Evolutionary conservation across 2,329 filamentous ascomycete genomes (phyloP).

Genomic region (Thyridium curvatum): DNA sequence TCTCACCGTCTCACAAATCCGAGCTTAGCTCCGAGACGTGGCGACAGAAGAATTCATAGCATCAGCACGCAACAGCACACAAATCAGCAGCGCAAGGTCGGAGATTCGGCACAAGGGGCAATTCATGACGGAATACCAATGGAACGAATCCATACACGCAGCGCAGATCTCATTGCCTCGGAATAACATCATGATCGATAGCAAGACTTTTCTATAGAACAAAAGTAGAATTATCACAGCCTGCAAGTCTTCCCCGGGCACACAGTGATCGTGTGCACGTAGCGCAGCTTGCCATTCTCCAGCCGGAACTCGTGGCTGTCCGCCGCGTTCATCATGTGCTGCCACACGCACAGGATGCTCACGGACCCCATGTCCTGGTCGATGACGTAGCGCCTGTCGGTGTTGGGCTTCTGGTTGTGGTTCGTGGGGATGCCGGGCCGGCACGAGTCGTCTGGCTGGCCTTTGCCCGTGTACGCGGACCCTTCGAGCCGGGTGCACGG

Average conservation of each 20-base stretch:
- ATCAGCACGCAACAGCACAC: no score
- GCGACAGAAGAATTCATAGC: no score
- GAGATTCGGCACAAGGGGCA: no score
- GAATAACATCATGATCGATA: no score
- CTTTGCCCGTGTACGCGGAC: conserved; percentile 15
- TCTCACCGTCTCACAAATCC: no score
- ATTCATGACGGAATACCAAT: no score
- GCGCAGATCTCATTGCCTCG: no score
- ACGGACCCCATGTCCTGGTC: conserved; percentile 17
- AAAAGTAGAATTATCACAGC: no score
- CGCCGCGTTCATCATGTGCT: conserved; percentile 9
- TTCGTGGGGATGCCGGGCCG: conserved; percentile 15
- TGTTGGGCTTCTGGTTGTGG: conserved; percentile 13
- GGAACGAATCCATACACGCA: no score
- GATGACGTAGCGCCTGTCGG: conserved; percentile 16
- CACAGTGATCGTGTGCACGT: conserved; percentile 9
- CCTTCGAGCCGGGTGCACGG: conserved; percentile 24
- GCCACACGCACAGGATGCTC: conserved; percentile 13
- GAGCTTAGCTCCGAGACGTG: no score
- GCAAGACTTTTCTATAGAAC: no score
- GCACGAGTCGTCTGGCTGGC: conserved; percentile 14
- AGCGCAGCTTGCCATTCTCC: conserved; percentile 7
- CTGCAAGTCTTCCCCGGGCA: conserved; percentile 5
- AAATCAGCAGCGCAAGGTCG: no score
- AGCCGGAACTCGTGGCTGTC: conserved; percentile 9